Conservation (phyloP, 2,329 filamentous ascomycete genomes). For the Cercospora sp. region DNA sequence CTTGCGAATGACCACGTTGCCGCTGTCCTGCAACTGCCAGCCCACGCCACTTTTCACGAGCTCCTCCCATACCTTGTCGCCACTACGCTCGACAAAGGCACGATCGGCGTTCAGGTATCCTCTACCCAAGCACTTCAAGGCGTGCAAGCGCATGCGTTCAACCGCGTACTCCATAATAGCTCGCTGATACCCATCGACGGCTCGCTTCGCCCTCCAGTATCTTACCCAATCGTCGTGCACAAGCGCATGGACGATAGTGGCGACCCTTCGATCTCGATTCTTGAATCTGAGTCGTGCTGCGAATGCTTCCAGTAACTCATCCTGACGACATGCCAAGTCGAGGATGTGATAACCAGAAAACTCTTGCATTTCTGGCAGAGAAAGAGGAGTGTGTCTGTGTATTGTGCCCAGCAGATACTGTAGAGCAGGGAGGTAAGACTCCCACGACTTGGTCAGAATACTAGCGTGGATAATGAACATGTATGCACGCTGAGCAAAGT, state of each 20-base stretch:
- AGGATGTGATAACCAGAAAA: conserved; percentile 79
- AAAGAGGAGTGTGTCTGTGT: conserved; percentile 65
- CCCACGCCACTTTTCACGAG: conserved; percentile 73
- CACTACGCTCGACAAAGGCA: conserved; percentile 66
- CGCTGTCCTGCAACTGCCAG: conserved; percentile 71
- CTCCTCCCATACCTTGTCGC: conserved; percentile 70
- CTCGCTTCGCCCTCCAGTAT: conserved; percentile 70
- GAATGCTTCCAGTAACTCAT: conserved; percentile 72
- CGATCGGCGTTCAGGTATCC: conserved; percentile 74
- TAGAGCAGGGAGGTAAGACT: conserved; percentile 87
- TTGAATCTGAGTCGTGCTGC: conserved; percentile 60
- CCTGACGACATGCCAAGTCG: conserved; percentile 82
- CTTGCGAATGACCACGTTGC: conserved; percentile 73
- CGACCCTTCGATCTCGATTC: conserved; percentile 67
- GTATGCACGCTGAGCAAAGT: conserved; percentile 85
- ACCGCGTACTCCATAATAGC: conserved; percentile 81
- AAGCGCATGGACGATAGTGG: conserved; percentile 67
- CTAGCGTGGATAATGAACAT: conserved; percentile 86
- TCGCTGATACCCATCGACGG: conserved; percentile 77
- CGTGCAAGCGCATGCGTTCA: conserved; percentile 69
- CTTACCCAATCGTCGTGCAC: conserved; percentile 78
- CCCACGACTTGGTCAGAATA: conserved; percentile 76
- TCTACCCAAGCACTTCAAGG: conserved; percentile 82
- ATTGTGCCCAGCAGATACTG: conserved; percentile 73
- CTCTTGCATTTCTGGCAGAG: conserved; percentile 72